A percentile compares a stretch with the other conserved stretches of the same genome.
phyloP scores from a whole-genome alignment of 2,329 filamentous ascomycete genomes.

The Thielaviopsis musarum region DNA sequence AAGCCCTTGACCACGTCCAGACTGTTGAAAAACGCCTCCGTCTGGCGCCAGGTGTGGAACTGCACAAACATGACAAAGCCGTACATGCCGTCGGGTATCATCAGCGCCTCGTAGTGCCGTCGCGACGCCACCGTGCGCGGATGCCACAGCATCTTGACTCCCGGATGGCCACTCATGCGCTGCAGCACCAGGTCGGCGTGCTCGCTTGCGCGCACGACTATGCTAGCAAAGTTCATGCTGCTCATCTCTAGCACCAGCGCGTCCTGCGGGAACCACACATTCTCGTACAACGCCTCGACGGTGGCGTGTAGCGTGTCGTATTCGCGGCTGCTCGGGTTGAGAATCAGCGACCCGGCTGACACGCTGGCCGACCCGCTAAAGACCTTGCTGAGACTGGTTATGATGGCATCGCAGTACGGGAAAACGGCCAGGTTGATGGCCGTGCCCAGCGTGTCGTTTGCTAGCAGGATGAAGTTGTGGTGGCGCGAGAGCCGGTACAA shows the following conservation, averaged over 20 bases:
- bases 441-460: constrained; percentile 32
- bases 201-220: constrained; percentile 18
- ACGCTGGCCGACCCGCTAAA: constrained; percentile 40
- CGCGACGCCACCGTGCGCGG: neutral
- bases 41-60: constrained; percentile 22
- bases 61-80: constrained; percentile 25
- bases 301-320: constrained; percentile 22
- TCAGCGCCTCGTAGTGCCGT: neutral
- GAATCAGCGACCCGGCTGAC: constrained; percentile 32
- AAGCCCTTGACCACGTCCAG: constrained; percentile 31
- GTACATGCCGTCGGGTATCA: neutral
- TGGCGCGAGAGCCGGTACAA: constrained; percentile 24
- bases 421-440: constrained; percentile 35
- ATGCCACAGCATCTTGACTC: neutral
- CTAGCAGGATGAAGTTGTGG: constrained; percentile 27
- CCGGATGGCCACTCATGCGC: constrained; percentile 13
- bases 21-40: constrained; percentile 30
- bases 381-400: constrained; percentile 39
- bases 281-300: constrained; percentile 10
- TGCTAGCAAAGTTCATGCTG: constrained; percentile 21
- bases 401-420: constrained; percentile 29
- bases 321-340: constrained; percentile 29
- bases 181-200: constrained; percentile 17
- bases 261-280: constrained; percentile 17
- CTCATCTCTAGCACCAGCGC: constrained; percentile 22